A percentile compares a stretch with the other conserved stretches of the same genome.
These are phyloP conservation scores for Aureobasidium mangrovei DNA, from an alignment of 2,329 filamentous ascomycete genomes.

Conservation along the genomic window DNA sequence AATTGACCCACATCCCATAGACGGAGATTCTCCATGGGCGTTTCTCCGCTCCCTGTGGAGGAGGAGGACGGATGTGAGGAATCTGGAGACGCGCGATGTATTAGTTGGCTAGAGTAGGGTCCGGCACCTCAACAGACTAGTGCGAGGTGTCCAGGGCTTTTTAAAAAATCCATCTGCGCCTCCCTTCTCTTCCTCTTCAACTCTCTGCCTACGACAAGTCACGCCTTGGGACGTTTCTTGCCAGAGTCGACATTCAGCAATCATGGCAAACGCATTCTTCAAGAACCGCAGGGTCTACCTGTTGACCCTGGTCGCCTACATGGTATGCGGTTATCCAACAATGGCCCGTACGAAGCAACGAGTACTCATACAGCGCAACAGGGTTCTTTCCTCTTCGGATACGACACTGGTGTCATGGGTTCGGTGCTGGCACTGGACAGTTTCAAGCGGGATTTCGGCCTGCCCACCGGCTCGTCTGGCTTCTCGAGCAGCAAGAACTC, in stretches of 20 bases:
- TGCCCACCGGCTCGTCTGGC: slow-evolving; percentile 40
- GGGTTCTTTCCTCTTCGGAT: slow-evolving; percentile 20
- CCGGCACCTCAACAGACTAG: background rate
- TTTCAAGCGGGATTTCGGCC: slow-evolving; percentile 37
- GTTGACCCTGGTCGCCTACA: slow-evolving; percentile 36
- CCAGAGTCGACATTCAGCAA: background rate
- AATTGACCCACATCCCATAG: background rate
- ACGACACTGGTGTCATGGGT: slow-evolving; percentile 57
- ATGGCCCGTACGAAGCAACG: background rate
- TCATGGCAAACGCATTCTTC: slow-evolving; percentile 22
- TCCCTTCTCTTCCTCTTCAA: background rate
- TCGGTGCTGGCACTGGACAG: slow-evolving; percentile 53
- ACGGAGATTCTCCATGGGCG: slow-evolving; percentile 6
- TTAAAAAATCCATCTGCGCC: background rate
- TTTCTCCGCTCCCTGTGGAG: slow-evolving; percentile 1
- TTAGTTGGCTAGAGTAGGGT: background rate
- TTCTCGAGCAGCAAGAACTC: slow-evolving; percentile 36
- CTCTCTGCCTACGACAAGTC: background rate
- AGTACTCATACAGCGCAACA: slow-evolving; percentile 16
- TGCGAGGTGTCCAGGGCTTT: background rate
- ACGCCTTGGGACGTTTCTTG: background rate
- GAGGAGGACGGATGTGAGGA: background rate
- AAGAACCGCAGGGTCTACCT: slow-evolving; percentile 39
- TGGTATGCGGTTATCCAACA: slow-evolving; percentile 25
- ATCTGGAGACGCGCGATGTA: background rate